A percentile compares a stretch with the other conserved stretches of the same genome.
phyloP scores from a whole-genome alignment of 306 rosid genomes.

The Glycyrrhiza uralensis region DNA sequence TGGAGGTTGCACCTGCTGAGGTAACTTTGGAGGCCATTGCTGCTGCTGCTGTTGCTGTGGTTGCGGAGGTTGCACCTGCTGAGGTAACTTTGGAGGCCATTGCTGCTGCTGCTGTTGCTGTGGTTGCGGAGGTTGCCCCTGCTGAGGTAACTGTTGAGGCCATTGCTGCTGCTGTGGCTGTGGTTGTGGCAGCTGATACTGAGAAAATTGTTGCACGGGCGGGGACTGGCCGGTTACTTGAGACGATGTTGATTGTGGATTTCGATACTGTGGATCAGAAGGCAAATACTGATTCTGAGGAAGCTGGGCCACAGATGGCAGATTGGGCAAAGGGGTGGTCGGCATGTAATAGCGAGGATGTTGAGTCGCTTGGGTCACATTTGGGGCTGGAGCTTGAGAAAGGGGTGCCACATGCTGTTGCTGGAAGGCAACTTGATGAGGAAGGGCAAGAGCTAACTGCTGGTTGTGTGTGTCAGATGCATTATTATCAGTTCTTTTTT shows the following conservation, averaged over 20 bases:
- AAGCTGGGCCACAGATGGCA: slow-evolving; percentile 40
- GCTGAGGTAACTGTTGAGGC: slow-evolving; percentile 36
- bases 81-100: slow-evolving; percentile 38
- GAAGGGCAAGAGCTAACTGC: slow-evolving; percentile 77
- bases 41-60: no score
- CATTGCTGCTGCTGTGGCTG: slow-evolving; percentile 40
- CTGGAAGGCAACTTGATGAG: slow-evolving; percentile 61
- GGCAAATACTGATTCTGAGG: slow-evolving; percentile 60
- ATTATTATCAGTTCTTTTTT: slow-evolving; percentile 50
- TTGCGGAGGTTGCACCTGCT: slow-evolving; percentile 57
- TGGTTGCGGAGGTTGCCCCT: slow-evolving; percentile 58
- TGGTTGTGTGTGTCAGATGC: slow-evolving; percentile 55
- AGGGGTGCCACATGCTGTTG: slow-evolving; percentile 48
- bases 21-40: slow-evolving; percentile 33
- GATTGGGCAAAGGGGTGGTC: slow-evolving; percentile 49
- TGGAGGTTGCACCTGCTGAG: slow-evolving; percentile 53
- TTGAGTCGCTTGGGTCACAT: slow-evolving; percentile 40
- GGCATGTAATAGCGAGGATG: slow-evolving; percentile 64
- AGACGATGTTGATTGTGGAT: slow-evolving; percentile 52
- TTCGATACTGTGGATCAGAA: slow-evolving; percentile 56
- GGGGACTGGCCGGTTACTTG: slow-evolving; percentile 60
- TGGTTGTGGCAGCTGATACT: slow-evolving; percentile 59
- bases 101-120: no score
- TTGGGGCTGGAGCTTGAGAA: slow-evolving; percentile 51
- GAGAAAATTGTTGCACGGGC: slow-evolving; percentile 54